A percentile compares a stretch with the other conserved stretches of the same genome.
Conservation (phyloP, 2,329 filamentous ascomycete genomes). For the Cercospora zeina region DNA sequence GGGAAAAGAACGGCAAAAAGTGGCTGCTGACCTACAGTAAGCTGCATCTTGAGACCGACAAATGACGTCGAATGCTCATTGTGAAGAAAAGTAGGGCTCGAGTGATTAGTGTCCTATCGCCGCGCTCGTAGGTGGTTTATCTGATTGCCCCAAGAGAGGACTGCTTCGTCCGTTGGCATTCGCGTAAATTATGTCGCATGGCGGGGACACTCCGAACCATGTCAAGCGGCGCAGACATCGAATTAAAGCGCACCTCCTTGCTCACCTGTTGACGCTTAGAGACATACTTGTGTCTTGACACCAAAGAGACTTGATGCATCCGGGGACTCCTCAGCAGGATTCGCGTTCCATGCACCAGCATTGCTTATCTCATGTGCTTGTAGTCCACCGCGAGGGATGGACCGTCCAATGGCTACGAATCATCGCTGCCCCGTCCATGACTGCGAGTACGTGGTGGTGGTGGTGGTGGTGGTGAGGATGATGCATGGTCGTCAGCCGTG, state of each 20-base stretch:
- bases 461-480: too few species aligned
- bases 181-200: too few species aligned
- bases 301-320: too few species aligned
- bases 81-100: not conserved
- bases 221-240: too few species aligned
- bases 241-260: too few species aligned
- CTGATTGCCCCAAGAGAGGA: too few species aligned
- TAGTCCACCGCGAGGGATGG: not conserved
- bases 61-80: not conserved
- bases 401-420: not conserved
- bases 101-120: not conserved
- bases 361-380: not conserved
- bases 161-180: too few species aligned
- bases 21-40: not conserved
- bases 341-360: not conserved
- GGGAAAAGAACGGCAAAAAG: not conserved
- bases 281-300: too few species aligned
- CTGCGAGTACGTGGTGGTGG: not conserved
- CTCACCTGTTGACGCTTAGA: too few species aligned
- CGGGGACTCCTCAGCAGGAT: not conserved
- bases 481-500: too few species aligned
- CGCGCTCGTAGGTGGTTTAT: not conserved
- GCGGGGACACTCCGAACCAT: too few species aligned
- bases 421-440: not conserved
- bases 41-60: not conserved